Conservation (phyloP, 306 rosid species). For the Boehmeria nivea region DNA sequence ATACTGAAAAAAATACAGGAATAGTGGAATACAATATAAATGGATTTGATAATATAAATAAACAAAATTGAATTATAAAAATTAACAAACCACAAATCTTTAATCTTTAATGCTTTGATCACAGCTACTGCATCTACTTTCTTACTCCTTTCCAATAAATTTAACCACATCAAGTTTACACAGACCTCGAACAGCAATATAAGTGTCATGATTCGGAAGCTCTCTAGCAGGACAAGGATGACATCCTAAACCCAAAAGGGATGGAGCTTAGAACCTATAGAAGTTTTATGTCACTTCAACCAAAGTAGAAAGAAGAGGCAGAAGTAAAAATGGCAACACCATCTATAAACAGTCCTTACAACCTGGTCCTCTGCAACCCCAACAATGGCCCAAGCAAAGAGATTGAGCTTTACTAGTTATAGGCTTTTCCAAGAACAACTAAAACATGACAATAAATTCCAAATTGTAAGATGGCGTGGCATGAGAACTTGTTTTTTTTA, state of each 20-base stretch:
- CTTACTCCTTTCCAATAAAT: conserved; percentile 6
- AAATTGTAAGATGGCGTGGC: too few species aligned
- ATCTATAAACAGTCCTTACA: not conserved
- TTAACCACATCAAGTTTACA: conserved; percentile 16
- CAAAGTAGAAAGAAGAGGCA: not conserved
- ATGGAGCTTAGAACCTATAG: conserved; percentile 11
- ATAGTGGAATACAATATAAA: too few species aligned
- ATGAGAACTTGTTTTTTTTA: too few species aligned
- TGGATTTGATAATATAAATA: too few species aligned
- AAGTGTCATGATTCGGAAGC: conserved; percentile 85
- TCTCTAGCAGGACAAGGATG: conserved; percentile 57
- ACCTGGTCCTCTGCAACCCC: not conserved
- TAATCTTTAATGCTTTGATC: too few species aligned
- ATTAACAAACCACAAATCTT: too few species aligned
- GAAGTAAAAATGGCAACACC: not conserved
- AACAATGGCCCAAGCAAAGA: not conserved
- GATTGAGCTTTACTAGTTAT: too few species aligned
- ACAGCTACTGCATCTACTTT: too few species aligned
- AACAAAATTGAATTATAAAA: too few species aligned
- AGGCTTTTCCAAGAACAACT: too few species aligned
- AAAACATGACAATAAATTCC: too few species aligned
- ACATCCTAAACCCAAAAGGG: conserved; percentile 53
- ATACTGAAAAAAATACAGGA: too few species aligned
- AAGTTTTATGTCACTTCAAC: not conserved
- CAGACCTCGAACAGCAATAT: conserved; percentile 76